A percentile compares a stretch with the other conserved stretches of the same genome.
These are phyloP conservation scores for Russula lepida DNA, from an alignment of 768 basidiomycete species.

Conservation along the genomic window DNA sequence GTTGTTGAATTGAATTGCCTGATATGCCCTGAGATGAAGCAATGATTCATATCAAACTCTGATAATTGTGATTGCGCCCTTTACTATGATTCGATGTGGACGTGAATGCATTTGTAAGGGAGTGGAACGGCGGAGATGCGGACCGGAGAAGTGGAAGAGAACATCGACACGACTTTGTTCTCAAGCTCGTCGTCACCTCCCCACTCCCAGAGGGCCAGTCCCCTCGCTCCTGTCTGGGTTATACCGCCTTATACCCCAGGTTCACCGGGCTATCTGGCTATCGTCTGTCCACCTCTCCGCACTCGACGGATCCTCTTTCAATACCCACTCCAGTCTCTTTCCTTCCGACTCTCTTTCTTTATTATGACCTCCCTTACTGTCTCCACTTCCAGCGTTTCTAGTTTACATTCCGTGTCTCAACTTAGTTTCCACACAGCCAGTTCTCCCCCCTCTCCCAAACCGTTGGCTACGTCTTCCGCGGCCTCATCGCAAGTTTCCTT, in stretches of 20 bases:
- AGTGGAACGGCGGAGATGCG: not conserved
- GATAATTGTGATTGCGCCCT: not conserved
- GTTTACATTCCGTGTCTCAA: constrained; percentile 23
- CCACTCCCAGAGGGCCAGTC: not conserved
- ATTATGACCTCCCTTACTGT: constrained; percentile 17
- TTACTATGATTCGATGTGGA: not conserved
- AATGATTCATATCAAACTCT: not conserved
- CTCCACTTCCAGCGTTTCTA: constrained; percentile 16
- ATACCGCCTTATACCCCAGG: constrained; percentile 37
- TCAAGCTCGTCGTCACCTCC: not conserved
- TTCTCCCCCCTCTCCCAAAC: constrained; percentile 24
- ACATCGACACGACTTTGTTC: not conserved
- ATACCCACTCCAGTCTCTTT: constrained; percentile 6
- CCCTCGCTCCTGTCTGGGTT: constrained; percentile 44
- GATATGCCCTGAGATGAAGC: not conserved
- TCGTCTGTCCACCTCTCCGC: constrained; percentile 30
- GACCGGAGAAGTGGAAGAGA: not conserved
- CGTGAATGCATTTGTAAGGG: too few species aligned
- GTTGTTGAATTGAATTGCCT: not conserved
- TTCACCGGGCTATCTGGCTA: constrained; percentile 26
- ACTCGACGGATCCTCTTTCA: constrained; percentile 43
- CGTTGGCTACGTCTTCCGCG: constrained; percentile 29
- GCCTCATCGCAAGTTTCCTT: constrained; percentile 52
- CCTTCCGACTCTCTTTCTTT: constrained; percentile 21
- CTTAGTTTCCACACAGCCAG: constrained; percentile 24